phyloP scores from a whole-genome alignment of 345 rosid genomes.

The Eucalyptus tenuipes region DNA sequence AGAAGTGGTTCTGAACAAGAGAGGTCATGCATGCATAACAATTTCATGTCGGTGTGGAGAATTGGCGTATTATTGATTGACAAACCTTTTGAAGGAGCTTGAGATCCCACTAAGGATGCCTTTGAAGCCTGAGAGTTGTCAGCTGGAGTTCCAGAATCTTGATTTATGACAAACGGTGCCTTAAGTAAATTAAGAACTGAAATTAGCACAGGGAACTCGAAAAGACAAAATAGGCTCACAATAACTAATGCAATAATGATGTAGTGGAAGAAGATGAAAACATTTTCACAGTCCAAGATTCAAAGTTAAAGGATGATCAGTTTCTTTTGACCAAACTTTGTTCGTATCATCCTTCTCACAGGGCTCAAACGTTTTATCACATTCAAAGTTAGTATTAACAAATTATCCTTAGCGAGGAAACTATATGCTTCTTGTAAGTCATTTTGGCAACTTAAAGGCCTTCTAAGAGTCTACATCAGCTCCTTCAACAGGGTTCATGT shows the following conservation, averaged over 20 bases:
- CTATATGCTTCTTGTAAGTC: neutral
- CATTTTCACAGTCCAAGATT: neutral
- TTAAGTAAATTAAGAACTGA: slow-evolving; percentile 2
- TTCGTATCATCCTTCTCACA: neutral
- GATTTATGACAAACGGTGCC: slow-evolving; percentile 53
- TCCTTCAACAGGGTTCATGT: neutral
- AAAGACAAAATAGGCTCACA: neutral
- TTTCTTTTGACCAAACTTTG: neutral
- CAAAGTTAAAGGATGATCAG: neutral
- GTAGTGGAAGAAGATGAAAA: neutral
- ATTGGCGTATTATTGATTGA: neutral
- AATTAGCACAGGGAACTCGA: neutral
- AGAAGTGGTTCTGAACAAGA: neutral
- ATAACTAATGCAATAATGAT: neutral
- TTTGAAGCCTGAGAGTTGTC: slow-evolving; percentile 41
- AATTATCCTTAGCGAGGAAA: neutral
- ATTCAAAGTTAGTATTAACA: neutral
- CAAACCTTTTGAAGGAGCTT: slow-evolving; percentile 56
- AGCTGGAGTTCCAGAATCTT: slow-evolving; percentile 34
- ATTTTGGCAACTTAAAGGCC: neutral
- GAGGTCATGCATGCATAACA: neutral
- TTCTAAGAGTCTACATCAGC: neutral
- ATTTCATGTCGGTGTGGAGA: neutral
- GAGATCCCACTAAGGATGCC: slow-evolving; percentile 35
- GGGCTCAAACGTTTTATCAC: neutral